These are phyloP conservation scores for Rutstroemia sp. DNA, from an alignment of 2,329 filamentous ascomycete species.

Conservation along the genomic window DNA sequence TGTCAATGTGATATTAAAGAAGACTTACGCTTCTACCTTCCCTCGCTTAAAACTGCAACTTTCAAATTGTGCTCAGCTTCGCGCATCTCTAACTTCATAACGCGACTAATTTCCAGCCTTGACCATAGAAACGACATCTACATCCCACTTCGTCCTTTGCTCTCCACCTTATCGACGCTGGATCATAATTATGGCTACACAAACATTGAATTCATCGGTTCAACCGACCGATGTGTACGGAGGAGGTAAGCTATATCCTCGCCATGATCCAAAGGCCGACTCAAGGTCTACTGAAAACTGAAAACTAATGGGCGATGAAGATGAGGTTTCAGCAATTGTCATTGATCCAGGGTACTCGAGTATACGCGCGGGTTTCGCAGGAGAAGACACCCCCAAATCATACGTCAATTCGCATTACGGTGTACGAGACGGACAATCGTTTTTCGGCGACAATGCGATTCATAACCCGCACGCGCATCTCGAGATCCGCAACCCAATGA, in stretches of 20 bases:
- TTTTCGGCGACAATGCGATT: conserved; percentile 89
- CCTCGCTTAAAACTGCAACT: conserved; percentile 2
- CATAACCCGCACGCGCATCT: conserved; percentile 67
- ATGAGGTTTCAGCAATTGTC: conserved; percentile 95
- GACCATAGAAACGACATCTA: neutral
- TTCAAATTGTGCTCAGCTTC: neutral
- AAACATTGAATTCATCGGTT: conserved; percentile 47
- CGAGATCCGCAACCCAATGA: conserved; percentile 89
- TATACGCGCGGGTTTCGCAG: conserved; percentile 90
- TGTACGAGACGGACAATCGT: conserved; percentile 42
- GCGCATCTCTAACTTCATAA: conserved; percentile 5
- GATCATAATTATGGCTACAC: conserved; percentile 42
- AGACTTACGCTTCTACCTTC: conserved; percentile 6
- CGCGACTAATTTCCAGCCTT: conserved; percentile 6
- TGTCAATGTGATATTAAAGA: neutral
- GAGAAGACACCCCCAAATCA: conserved; percentile 94
- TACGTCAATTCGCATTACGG: conserved; percentile 89
- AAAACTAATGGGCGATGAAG: conserved; percentile 38
- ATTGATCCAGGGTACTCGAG: conserved; percentile 90
- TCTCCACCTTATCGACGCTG: neutral
- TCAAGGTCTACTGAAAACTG: too few relatives aligned
- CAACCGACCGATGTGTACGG: conserved; percentile 57
- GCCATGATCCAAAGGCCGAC: too few relatives aligned
- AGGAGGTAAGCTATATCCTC: conserved; percentile 41
- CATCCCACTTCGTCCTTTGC: neutral